Conservation (phyloP, 1,139 yeast genomes). For the Taiozyma sp. region DNA sequence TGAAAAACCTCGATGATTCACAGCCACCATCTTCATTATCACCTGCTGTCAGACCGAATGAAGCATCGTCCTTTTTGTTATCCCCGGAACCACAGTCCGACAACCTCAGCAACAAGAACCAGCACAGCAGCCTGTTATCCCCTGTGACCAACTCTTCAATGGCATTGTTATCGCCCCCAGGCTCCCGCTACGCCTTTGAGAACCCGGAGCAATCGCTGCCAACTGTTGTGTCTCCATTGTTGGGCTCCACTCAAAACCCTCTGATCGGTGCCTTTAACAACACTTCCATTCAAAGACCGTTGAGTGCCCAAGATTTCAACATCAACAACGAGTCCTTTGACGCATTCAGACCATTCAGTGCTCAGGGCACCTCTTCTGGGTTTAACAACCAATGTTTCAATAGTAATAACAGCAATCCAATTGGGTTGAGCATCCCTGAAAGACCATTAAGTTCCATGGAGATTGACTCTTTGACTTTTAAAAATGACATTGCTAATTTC, state of each 20-base stretch:
- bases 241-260: conserved; percentile 10
- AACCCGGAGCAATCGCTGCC: conserved; percentile 11
- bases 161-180: conserved; percentile 33
- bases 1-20: background rate
- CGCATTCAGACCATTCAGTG: conserved; percentile 25
- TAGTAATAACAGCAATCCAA: background rate
- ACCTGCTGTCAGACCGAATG: background rate
- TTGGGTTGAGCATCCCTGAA: conserved; percentile 15
- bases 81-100: background rate
- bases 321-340: conserved; percentile 7
- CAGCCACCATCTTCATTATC: background rate
- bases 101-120: background rate
- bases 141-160: conserved; percentile 26
- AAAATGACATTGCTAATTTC: conserved; percentile 44
- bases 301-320: conserved; percentile 24
- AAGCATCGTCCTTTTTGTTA: background rate
- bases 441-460: conserved; percentile 27
- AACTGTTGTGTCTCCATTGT: conserved; percentile 18
- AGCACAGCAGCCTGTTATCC: background rate
- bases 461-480: conserved; percentile 30
- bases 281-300: conserved; percentile 19
- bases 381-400: background rate
- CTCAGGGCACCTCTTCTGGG: conserved; percentile 9
- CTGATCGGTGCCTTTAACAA: conserved; percentile 20
- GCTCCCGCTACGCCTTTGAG: conserved; percentile 34